phyloP scores from a whole-genome alignment of 1,284 basidiomycete species.

The Leccinum pachyderme region DNA sequence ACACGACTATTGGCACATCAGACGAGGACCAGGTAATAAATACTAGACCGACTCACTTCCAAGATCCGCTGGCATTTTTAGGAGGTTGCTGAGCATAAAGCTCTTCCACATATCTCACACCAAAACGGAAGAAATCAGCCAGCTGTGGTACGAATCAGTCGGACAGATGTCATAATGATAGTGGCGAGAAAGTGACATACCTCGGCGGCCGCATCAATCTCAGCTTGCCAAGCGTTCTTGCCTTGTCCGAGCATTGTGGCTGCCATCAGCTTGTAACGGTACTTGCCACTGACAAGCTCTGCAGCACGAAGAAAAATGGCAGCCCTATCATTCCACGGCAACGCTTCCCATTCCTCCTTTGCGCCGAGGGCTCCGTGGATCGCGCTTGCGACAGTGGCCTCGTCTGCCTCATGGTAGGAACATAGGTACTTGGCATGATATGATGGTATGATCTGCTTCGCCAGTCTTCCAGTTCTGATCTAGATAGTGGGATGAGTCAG shows the following conservation, averaged over 20 bases:
- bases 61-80: conserved; percentile 83
- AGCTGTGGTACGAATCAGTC: conserved; percentile 48
- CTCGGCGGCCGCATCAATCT: conserved; percentile 99
- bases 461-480: conserved; percentile 83
- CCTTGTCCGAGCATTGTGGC: conserved; percentile 98
- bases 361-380: conserved; percentile 89
- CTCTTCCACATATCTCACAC: conserved; percentile 95
- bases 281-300: conserved; percentile 92
- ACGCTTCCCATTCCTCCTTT: conserved; percentile 85
- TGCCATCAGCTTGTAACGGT: conserved; percentile 91
- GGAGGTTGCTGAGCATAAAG: conserved; percentile 89
- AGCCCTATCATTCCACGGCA: conserved; percentile 96
- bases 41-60: conserved; percentile 73
- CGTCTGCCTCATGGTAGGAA: conserved; percentile 87
- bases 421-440: conserved; percentile 82
- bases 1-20: conserved; percentile 60
- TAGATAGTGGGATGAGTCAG: conserved; percentile 28
- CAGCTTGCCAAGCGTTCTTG: conserved; percentile 99
- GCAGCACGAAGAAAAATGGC: conserved; percentile 98
- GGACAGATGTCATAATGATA: neutral
- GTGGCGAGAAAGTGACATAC: conserved; percentile 39
- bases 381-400: conserved; percentile 72
- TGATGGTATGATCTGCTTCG: conserved; percentile 80
- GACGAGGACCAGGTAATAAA: neutral
- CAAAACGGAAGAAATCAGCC: conserved; percentile 94